Evolutionary conservation across 106 monocot genomes (phyloP).

Genomic region (Dactylorhiza incarnata): DNA sequence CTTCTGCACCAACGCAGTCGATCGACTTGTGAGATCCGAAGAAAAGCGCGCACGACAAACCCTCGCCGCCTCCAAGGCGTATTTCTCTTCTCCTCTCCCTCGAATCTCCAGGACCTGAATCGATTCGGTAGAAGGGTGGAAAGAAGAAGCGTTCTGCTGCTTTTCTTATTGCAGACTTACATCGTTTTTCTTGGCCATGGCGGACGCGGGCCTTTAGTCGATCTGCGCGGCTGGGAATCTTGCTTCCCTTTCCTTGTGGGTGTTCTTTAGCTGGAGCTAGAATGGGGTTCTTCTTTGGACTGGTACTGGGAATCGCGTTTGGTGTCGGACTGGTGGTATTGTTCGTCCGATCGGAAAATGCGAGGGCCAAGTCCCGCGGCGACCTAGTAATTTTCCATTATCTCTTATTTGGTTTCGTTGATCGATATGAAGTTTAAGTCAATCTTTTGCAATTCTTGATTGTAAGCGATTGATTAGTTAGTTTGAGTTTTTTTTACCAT

Average conservation of each 20-base stretch:
- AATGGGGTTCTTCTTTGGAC: slow-evolving; percentile 70
- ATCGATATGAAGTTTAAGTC: not conserved
- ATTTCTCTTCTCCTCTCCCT: not conserved
- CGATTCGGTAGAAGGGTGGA: not conserved
- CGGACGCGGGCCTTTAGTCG: not conserved
- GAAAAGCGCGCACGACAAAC: not conserved
- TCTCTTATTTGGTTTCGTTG: not conserved
- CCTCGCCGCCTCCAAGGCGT: not conserved
- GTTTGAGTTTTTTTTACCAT: too few species aligned
- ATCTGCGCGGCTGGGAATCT: not conserved
- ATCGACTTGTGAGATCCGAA: not conserved
- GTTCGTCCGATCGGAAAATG: slow-evolving; percentile 55
- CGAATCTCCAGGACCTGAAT: not conserved
- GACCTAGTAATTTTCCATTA: slow-evolving; percentile 46
- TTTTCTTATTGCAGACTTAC: not conserved
- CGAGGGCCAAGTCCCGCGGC: slow-evolving; percentile 44
- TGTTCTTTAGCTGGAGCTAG: not conserved
- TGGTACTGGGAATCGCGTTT: slow-evolving; percentile 43
- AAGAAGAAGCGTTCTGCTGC: not conserved
- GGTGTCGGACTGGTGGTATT: slow-evolving; percentile 55
- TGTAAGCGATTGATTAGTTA: not conserved
- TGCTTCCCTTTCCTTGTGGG: not conserved
- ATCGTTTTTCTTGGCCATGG: not conserved
- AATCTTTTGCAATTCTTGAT: not conserved
- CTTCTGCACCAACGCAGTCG: not conserved